phyloP scores from a whole-genome alignment of 768 basidiomycete species.

The Saitozyma podzolica region DNA sequence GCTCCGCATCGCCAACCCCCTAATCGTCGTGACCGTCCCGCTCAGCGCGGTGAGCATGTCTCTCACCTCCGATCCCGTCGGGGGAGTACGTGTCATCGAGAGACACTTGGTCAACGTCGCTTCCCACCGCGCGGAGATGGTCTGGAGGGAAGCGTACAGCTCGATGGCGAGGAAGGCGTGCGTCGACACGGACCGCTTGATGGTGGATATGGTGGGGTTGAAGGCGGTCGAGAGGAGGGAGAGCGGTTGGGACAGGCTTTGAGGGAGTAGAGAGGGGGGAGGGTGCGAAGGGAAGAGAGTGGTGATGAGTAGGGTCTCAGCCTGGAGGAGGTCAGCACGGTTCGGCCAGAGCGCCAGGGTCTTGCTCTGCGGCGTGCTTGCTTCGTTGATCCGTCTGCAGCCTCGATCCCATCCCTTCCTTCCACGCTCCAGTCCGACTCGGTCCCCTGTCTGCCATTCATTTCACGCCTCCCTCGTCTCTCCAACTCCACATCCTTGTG shows the following conservation, averaged over 20 bases:
- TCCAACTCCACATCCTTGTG: too few relatives aligned
- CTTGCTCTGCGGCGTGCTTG: too few relatives aligned
- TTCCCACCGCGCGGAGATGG: slow-evolving; percentile 34
- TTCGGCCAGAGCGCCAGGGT: neutral
- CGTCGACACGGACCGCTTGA: slow-evolving; percentile 41
- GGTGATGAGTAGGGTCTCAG: slow-evolving; percentile 44
- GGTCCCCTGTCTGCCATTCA: too few relatives aligned
- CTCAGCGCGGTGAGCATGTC: slow-evolving; percentile 16
- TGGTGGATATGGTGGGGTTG: slow-evolving; percentile 31
- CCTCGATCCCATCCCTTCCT: too few relatives aligned
- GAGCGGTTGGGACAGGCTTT: slow-evolving; percentile 18
- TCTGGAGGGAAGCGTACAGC: slow-evolving; percentile 37
- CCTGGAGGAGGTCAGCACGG: slow-evolving; percentile 18
- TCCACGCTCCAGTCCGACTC: too few relatives aligned
- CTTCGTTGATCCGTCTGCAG: too few relatives aligned
- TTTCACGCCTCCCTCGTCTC: too few relatives aligned
- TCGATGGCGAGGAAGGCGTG: slow-evolving; percentile 47
- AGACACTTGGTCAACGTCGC: slow-evolving; percentile 29
- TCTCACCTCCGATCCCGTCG: slow-evolving; percentile 9
- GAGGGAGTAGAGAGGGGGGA: slow-evolving; percentile 22
- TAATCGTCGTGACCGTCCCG: slow-evolving; percentile 22
- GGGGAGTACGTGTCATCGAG: slow-evolving; percentile 20
- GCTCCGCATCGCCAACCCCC: slow-evolving; percentile 31
- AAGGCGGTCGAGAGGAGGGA: slow-evolving; percentile 18
- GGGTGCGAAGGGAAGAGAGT: slow-evolving; percentile 38